These are phyloP conservation scores for Candida montana DNA, from an alignment of 805 yeast genomes.

Conservation along the genomic window DNA sequence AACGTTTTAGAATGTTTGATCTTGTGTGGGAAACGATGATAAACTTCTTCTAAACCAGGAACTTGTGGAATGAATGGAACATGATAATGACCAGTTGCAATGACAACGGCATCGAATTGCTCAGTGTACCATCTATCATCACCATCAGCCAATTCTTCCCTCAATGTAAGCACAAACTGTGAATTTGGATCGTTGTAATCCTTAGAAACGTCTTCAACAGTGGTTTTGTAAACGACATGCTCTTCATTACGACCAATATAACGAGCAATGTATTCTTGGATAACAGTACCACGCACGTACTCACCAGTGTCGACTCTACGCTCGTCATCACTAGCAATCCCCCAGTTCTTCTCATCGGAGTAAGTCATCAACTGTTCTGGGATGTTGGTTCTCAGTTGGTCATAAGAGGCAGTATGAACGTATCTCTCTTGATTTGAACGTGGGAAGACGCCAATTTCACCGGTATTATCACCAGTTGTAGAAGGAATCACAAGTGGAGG, in stretches of 20 bases:
- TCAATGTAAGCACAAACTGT: conserved; percentile 28
- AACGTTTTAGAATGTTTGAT: conserved; percentile 39
- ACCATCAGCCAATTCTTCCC: conserved; percentile 22
- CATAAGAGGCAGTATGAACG: conserved; percentile 28
- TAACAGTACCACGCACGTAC: conserved; percentile 35
- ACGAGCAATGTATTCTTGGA: conserved; percentile 46
- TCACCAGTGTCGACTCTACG: conserved; percentile 31
- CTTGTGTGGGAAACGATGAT: conserved; percentile 8
- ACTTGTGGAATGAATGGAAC: conserved; percentile 47
- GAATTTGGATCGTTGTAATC: conserved; percentile 12
- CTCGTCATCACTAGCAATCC: conserved; percentile 12
- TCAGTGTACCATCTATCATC: conserved; percentile 34
- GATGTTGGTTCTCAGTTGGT: conserved; percentile 33
- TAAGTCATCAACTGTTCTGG: conserved; percentile 42
- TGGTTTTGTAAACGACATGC: conserved; percentile 27
- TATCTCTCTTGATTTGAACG: conserved; percentile 24
- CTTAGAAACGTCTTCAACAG: conserved; percentile 34
- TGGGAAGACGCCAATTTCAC: too few relatives aligned
- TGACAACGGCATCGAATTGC: conserved; percentile 35
- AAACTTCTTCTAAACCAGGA: conserved; percentile 36
- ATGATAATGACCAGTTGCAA: conserved; percentile 53
- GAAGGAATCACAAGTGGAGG: conserved; percentile 20
- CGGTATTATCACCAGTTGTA: too few relatives aligned
- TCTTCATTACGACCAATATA: conserved; percentile 34
- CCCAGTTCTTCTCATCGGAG: conserved; percentile 36